phyloP scores from a whole-genome alignment of 139 green algal genomes.

The Deuterostichococcus epilithicus region DNA sequence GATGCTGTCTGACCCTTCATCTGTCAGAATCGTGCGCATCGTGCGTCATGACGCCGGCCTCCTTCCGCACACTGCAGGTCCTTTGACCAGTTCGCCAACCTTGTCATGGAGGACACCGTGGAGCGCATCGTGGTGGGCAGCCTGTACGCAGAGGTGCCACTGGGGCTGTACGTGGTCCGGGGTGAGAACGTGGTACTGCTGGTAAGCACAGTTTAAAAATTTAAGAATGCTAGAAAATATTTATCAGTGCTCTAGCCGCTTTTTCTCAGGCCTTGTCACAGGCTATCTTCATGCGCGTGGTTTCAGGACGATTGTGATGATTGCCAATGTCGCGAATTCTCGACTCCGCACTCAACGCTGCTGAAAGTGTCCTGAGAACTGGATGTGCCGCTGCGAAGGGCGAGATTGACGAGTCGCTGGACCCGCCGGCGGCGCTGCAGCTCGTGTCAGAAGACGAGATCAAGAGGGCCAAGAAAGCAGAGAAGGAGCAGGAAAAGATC shows the following conservation, averaged over 20 bases:
- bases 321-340: background rate
- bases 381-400: too few relatives aligned
- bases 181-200: conserved; percentile 84
- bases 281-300: too few relatives aligned
- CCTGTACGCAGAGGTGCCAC: conserved; percentile 59
- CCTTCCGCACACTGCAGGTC: conserved; percentile 8
- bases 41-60: background rate
- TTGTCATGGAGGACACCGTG: conserved; percentile 54
- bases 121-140: conserved; percentile 75
- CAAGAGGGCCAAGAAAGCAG: conserved; percentile 58
- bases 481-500: conserved; percentile 66
- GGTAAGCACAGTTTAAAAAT: too few relatives aligned
- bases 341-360: background rate
- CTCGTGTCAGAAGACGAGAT: conserved; percentile 55
- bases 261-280: background rate
- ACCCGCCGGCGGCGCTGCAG: conserved; percentile 44
- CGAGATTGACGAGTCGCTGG: conserved; percentile 51
- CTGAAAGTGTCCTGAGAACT: background rate
- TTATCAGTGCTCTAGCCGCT: background rate
- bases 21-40: background rate
- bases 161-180: conserved; percentile 68
- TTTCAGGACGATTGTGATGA: too few relatives aligned
- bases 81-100: conserved; percentile 81
- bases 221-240: background rate
- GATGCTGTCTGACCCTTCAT: background rate